Evolutionary conservation across 1,284 basidiomycete species (phyloP).

Genomic region (Melampsora abietis-canadensis): DNA sequence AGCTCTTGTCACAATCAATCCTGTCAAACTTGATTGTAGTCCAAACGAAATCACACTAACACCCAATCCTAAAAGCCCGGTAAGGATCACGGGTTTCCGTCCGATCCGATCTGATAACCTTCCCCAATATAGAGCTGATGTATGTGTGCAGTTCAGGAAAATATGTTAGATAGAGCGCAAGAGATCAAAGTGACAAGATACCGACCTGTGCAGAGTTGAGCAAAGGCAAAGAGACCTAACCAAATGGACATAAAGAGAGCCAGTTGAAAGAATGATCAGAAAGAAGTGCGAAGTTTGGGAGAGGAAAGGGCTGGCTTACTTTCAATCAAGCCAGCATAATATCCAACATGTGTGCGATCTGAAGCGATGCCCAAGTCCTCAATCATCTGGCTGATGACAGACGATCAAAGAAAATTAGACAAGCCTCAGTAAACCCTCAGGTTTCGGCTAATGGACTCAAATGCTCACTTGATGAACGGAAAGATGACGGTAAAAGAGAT

Average conservation of each 20-base stretch:
- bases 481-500: constrained; percentile 15
- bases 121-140: constrained; percentile 19
- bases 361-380: not conserved
- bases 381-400: constrained; percentile 8
- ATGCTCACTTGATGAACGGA: constrained; percentile 18
- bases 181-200: not conserved
- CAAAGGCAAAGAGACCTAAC: constrained; percentile 21
- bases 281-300: not conserved
- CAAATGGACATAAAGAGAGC: not conserved
- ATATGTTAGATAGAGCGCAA: not conserved
- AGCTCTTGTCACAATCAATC: constrained; percentile 5
- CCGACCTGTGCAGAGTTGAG: constrained; percentile 21
- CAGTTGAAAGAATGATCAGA: too few relatives aligned
- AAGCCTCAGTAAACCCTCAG: too few relatives aligned
- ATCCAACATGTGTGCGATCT: constrained; percentile 7
- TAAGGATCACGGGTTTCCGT: constrained; percentile 14
- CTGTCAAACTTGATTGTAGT: not conserved
- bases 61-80: not conserved
- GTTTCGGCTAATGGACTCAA: too few relatives aligned
- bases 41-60: constrained; percentile 12
- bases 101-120: constrained; percentile 5
- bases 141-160: not conserved
- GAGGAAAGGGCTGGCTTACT: not conserved
- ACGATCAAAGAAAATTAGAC: not conserved
- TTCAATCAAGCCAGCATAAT: constrained; percentile 19